Evolutionary conservation across 768 basidiomycete species (phyloP).

Genomic region (Mycena latifolia): DNA sequence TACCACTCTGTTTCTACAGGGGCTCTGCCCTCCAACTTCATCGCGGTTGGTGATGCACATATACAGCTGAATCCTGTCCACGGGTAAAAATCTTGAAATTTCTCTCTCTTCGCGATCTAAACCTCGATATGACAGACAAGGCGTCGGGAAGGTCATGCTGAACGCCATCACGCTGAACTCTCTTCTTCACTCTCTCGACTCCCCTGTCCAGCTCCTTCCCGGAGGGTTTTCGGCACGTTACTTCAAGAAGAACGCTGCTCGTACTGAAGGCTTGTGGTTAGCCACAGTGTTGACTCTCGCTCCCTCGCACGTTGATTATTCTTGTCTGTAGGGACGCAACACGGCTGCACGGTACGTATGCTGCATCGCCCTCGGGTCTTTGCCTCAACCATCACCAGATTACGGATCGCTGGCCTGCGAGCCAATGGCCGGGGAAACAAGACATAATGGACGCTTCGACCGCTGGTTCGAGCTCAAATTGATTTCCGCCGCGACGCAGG

Average conservation of each 20-base stretch:
- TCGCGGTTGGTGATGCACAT: conserved; percentile 40
- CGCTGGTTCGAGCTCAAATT: conserved; percentile 24
- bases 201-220: conserved; percentile 5
- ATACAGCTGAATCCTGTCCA: conserved; percentile 39
- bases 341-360: conserved; percentile 28
- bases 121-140: conserved; percentile 30
- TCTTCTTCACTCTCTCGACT: conserved; percentile 20
- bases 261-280: conserved; percentile 32
- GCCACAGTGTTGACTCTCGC: conserved; percentile 3
- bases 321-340: conserved; percentile 30
- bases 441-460: conserved; percentile 9
- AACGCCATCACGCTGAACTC: conserved; percentile 39
- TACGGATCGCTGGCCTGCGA: conserved; percentile 30
- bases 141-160: conserved; percentile 38
- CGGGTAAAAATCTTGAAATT: conserved; percentile 29
- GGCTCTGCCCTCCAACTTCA: conserved; percentile 38
- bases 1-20: conserved; percentile 34
- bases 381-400: conserved; percentile 25
- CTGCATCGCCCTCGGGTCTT: background rate
- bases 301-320: conserved; percentile 5
- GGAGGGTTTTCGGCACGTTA: conserved; percentile 22
- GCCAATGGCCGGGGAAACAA: conserved; percentile 33
- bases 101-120: background rate
- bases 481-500: conserved; percentile 20
- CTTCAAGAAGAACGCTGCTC: conserved; percentile 24